Evolutionary conservation across 2,329 filamentous ascomycete genomes (phyloP).

Genomic region (Diaporthe humulicola): DNA sequence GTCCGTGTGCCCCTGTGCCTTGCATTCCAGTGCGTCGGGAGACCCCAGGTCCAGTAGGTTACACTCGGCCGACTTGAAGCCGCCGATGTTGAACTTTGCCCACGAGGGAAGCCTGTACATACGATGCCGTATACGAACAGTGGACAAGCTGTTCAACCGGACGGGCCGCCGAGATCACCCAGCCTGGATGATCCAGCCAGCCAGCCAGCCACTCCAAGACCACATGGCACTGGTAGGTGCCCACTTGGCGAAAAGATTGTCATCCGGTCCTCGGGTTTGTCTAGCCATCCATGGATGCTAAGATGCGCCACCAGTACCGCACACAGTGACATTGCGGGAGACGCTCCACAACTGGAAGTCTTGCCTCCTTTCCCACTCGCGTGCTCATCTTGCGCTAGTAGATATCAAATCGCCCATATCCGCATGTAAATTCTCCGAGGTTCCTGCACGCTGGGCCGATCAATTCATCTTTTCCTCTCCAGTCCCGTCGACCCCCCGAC

Average conservation of each 20-base stretch:
- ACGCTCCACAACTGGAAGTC: constrained; percentile 7
- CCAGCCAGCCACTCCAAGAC: neutral
- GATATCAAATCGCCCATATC: constrained; percentile 19
- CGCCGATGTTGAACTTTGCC: neutral
- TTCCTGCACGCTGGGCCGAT: constrained; percentile 10
- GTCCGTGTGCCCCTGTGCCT: constrained; percentile 27
- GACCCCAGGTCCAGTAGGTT: constrained; percentile 21
- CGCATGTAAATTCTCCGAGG: constrained; percentile 32
- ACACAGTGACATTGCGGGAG: neutral
- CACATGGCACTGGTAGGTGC: constrained; percentile 7
- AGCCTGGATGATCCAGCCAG: neutral
- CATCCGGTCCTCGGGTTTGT: constrained; percentile 1
- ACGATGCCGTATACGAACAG: neutral
- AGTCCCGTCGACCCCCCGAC: neutral
- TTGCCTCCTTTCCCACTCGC: constrained; percentile 19
- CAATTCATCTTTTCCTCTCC: neutral
- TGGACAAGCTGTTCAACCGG: neutral
- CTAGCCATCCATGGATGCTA: neutral
- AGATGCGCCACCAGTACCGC: constrained; percentile 17
- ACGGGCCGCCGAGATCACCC: neutral
- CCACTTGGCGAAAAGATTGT: constrained; percentile 19
- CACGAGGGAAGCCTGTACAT: neutral
- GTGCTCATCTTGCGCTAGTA: constrained; percentile 16
- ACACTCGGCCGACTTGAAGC: constrained; percentile 16
- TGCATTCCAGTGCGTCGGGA: constrained; percentile 24